These are phyloP conservation scores for Ganoderma resinaceum DNA, from an alignment of 1,284 basidiomycete species.

Conservation along the genomic window DNA sequence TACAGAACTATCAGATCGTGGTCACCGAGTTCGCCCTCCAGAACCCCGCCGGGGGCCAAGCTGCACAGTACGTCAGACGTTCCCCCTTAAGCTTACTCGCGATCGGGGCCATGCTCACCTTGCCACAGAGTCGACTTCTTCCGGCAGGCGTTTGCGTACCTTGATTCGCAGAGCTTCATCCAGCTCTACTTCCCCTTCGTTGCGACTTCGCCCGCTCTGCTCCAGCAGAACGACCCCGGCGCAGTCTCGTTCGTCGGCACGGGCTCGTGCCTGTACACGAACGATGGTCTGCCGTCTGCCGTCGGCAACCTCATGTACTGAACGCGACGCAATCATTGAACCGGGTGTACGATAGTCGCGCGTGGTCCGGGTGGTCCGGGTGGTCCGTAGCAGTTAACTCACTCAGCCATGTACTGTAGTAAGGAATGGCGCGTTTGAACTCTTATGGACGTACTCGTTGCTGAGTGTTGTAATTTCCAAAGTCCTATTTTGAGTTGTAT, in stretches of 20 bases:
- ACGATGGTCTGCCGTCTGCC: background rate
- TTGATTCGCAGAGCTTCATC: constrained; percentile 3
- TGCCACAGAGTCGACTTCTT: background rate
- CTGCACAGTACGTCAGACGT: constrained; percentile 2
- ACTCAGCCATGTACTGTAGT: too few relatives aligned
- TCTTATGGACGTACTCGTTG: too few relatives aligned
- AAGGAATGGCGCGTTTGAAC: too few relatives aligned
- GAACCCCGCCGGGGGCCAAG: background rate
- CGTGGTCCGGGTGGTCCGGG: too few relatives aligned
- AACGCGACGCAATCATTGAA: too few relatives aligned
- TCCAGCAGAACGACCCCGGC: background rate
- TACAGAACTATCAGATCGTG: constrained; percentile 3
- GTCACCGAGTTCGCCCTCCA: constrained; percentile 9
- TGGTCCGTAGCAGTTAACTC: too few relatives aligned
- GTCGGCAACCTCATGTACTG: constrained; percentile 8
- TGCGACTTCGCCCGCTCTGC: background rate
- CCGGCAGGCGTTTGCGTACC: constrained; percentile 7
- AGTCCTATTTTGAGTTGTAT: too few relatives aligned
- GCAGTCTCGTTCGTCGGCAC: constrained; percentile 4
- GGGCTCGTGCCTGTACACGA: background rate
- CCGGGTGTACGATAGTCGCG: too few relatives aligned
- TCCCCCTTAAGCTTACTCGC: too few relatives aligned
- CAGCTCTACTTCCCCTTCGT: constrained; percentile 10
- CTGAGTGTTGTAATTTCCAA: too few relatives aligned
- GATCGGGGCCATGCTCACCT: background rate